Evolutionary conservation across 441 rosid genomes (phyloP).

Genomic region (Sinapis alba): DNA sequence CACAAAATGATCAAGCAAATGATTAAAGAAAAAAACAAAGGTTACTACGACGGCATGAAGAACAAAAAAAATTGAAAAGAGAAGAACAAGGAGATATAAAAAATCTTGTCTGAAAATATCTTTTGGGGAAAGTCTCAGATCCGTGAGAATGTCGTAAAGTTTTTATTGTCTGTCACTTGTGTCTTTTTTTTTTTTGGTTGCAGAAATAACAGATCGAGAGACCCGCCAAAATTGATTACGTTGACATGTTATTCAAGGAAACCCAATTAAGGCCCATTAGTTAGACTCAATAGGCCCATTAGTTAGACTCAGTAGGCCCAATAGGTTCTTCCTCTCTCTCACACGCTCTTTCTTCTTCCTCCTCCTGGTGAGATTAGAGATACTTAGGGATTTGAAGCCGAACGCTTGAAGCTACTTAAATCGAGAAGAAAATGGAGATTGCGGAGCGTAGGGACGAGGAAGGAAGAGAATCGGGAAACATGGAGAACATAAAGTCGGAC

Average conservation of each 20-base stretch:
- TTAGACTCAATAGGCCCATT: conserved; percentile 19
- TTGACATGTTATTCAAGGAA: conserved; percentile 10
- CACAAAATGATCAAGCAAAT: not conserved
- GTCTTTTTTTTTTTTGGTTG: not conserved
- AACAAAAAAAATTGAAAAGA: not conserved
- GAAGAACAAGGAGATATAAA: not conserved
- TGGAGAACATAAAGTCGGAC: conserved; percentile 30
- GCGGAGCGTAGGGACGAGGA: conserved; percentile 66
- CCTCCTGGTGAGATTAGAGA: not conserved
- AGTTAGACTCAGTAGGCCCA: not conserved
- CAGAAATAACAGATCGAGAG: conserved; percentile 22
- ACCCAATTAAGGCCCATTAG: conserved; percentile 15
- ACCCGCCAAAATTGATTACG: conserved; percentile 17
- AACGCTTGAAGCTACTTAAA: conserved; percentile 6
- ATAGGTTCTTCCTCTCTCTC: not conserved
- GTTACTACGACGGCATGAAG: not conserved
- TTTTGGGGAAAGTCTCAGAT: conserved; percentile 20
- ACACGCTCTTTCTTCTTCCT: not conserved
- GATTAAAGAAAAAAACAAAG: not conserved
- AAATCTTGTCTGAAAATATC: not conserved
- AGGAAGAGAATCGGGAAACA: conserved; percentile 34
- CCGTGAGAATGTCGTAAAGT: conserved; percentile 1
- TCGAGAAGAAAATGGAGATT: conserved; percentile 52
- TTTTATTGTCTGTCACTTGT: conserved; percentile 6
- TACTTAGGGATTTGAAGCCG: conserved; percentile 46